These are phyloP conservation scores for Candida michaelii DNA, from an alignment of 805 yeast species.

Conservation along the genomic window DNA sequence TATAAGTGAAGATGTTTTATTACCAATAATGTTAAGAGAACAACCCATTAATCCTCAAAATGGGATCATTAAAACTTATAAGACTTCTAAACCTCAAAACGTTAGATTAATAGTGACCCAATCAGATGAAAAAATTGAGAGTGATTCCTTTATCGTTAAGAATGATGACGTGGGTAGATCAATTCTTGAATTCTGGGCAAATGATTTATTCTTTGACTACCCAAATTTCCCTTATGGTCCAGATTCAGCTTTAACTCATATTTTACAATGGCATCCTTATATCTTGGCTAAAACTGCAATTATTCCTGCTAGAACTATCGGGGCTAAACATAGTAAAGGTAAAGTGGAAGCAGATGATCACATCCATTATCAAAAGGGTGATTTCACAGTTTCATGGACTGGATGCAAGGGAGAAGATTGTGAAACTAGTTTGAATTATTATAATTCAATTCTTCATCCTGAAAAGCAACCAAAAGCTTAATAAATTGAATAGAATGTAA, in stretches of 20 bases:
- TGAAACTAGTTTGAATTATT: conserved; percentile 44
- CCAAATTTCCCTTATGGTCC: conserved; percentile 58
- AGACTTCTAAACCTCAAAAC: conserved; percentile 52
- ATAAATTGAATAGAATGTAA: background rate
- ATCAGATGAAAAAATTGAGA: conserved; percentile 58
- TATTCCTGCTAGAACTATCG: conserved; percentile 51
- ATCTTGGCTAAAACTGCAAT: conserved; percentile 70
- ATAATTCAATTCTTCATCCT: conserved; percentile 14
- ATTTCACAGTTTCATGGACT: conserved; percentile 63
- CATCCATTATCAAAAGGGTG: conserved; percentile 58
- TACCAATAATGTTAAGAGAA: conserved; percentile 62
- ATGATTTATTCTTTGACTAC: conserved; percentile 67
- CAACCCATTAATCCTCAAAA: conserved; percentile 71
- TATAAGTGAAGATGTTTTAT: conserved; percentile 58
- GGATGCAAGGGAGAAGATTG: conserved; percentile 57
- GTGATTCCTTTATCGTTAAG: conserved; percentile 69
- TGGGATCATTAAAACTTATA: conserved; percentile 68
- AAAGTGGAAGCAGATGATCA: conserved; percentile 33
- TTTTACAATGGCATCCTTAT: conserved; percentile 93
- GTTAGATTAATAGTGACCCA: conserved; percentile 70
- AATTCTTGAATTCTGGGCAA: conserved; percentile 77
- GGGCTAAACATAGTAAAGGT: conserved; percentile 27
- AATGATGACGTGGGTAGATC: conserved; percentile 66
- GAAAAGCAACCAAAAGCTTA: background rate
- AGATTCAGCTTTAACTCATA: conserved; percentile 75